Conservation (phyloP, 2,329 filamentous ascomycete genomes). For the Trichoderma atrobrunneum region DNA sequence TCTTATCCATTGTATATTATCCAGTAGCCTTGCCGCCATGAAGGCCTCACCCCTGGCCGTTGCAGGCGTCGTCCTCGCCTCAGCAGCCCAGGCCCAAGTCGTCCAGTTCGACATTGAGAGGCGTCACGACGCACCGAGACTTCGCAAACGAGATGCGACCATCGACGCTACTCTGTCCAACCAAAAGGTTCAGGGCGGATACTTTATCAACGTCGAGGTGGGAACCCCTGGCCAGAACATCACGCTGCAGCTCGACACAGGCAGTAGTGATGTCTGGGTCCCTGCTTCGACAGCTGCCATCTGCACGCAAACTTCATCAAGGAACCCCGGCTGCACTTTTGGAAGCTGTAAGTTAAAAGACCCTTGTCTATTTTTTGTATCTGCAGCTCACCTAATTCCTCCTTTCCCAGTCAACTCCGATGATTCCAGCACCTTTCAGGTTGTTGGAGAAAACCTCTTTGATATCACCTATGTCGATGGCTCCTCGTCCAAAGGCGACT, state of each 20-base stretch:
- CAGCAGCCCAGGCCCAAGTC: conserved; percentile 31
- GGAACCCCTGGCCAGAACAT: conserved; percentile 58
- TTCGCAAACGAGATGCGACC: conserved; percentile 40
- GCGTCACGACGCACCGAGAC: conserved; percentile 29
- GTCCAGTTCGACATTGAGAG: conserved; percentile 50
- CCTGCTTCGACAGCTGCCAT: conserved; percentile 39
- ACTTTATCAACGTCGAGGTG: conserved; percentile 55
- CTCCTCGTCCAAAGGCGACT: conserved; percentile 55
- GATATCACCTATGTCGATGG: conserved; percentile 62
- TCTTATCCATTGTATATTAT: not conserved
- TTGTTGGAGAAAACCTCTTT: conserved; percentile 46
- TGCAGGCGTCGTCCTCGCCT: conserved; percentile 17
- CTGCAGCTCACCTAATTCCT: not conserved
- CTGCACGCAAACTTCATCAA: conserved; percentile 33
- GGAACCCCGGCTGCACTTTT: conserved; percentile 37
- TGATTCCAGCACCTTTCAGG: conserved; percentile 46
- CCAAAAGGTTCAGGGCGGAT: conserved; percentile 44
- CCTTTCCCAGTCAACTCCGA: conserved; percentile 42
- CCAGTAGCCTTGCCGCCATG: conserved; percentile 9
- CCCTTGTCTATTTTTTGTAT: not conserved
- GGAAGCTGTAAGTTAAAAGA: conserved; percentile 45
- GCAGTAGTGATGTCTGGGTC: conserved; percentile 65
- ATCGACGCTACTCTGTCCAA: conserved; percentile 46
- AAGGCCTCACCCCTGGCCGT: conserved; percentile 14
- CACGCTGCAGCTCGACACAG: conserved; percentile 61